Conservation (phyloP, 805 yeast species). For the Metschnikowia colocasiae region DNA sequence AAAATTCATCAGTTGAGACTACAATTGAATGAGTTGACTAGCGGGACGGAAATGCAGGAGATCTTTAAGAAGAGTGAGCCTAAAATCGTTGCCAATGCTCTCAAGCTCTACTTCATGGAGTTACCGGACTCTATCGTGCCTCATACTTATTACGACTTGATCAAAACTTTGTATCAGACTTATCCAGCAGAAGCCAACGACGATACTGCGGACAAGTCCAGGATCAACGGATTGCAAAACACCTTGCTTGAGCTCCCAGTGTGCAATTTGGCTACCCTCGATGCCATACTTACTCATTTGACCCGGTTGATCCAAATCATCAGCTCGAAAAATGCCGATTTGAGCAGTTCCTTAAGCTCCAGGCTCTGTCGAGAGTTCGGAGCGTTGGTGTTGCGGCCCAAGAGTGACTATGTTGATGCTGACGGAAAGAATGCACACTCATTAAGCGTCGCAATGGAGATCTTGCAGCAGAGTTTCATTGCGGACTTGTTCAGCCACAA, state of each 20-base stretch:
- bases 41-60: conserved; percentile 28
- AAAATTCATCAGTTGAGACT: conserved; percentile 60
- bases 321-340: conserved; percentile 38
- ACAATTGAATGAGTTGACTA: conserved; percentile 41
- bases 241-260: conserved; percentile 65
- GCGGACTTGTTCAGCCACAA: conserved; percentile 59
- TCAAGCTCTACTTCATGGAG: conserved; percentile 72
- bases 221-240: conserved; percentile 63
- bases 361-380: conserved; percentile 67
- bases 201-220: conserved; percentile 23
- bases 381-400: conserved; percentile 55
- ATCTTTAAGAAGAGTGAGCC: conserved; percentile 44
- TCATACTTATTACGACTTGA: conserved; percentile 57
- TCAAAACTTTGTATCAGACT: conserved; percentile 58
- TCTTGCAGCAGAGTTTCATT: conserved; percentile 51
- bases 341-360: conserved; percentile 36
- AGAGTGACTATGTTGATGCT: conserved; percentile 16
- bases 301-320: conserved; percentile 51
- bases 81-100: conserved; percentile 59
- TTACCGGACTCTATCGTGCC: conserved; percentile 76
- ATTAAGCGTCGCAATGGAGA: conserved; percentile 14
- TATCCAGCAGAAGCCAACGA: conserved; percentile 27
- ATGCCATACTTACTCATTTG: conserved; percentile 75
- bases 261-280: conserved; percentile 72
- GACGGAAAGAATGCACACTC: conserved; percentile 16